A percentile compares a stretch with the other conserved stretches of the same genome.
phyloP scores from a whole-genome alignment of 257 asterid species.

The Ajuga chamaepitys region DNA sequence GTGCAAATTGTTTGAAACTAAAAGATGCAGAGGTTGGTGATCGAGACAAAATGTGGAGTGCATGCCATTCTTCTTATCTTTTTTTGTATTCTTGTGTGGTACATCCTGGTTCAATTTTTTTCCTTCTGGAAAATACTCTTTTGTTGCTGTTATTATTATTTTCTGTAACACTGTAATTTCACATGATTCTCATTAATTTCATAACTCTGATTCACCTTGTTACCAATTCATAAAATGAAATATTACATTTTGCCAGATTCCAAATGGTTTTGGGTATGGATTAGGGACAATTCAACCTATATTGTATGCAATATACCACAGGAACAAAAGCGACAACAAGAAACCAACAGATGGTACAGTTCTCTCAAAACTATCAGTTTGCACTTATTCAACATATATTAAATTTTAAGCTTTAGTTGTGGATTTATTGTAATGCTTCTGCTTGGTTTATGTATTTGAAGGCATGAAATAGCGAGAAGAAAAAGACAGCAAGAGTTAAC shows the following conservation, averaged over 20 bases:
- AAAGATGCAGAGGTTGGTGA: constrained; percentile 65
- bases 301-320: constrained; percentile 51
- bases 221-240: too few relatives aligned
- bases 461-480: too few relatives aligned
- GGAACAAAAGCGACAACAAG: constrained; percentile 37
- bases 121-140: constrained; percentile 68
- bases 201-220: neutral
- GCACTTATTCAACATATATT: too few relatives aligned
- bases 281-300: constrained; percentile 71
- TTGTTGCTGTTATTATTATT: constrained; percentile 57
- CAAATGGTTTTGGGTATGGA: constrained; percentile 72
- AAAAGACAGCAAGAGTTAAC: too few relatives aligned
- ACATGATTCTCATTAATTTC: neutral
- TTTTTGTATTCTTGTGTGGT: constrained; percentile 67
- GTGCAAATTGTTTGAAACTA: too few relatives aligned
- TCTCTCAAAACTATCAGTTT: too few relatives aligned
- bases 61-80: constrained; percentile 81
- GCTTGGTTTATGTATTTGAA: too few relatives aligned
- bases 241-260: constrained; percentile 42
- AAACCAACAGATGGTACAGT: constrained; percentile 13
- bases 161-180: neutral
- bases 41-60: constrained; percentile 76
- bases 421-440: too few relatives aligned
- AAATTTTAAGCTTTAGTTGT: too few relatives aligned
- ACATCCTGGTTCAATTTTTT: constrained; percentile 76